These are phyloP conservation scores for Chaetomidium leptoderma DNA, from an alignment of 495 filamentous ascomycete species.

Conservation along the genomic window DNA sequence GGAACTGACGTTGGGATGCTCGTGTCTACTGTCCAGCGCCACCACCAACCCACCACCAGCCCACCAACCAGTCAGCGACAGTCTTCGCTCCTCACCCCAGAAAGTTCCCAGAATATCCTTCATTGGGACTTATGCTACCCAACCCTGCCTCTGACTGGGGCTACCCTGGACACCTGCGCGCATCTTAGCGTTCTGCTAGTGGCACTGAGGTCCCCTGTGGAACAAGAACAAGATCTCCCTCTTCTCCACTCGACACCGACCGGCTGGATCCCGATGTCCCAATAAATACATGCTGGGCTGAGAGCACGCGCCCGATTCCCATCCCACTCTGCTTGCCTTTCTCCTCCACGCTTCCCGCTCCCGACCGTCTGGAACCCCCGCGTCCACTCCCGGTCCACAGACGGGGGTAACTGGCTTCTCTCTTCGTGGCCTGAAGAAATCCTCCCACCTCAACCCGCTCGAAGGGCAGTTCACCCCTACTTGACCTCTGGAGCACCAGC, in stretches of 20 bases:
- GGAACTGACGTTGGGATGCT: no score
- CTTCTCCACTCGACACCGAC: slow-evolving; percentile 31
- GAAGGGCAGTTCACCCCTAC: neutral
- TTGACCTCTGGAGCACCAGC: neutral
- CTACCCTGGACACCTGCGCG: slow-evolving; percentile 10
- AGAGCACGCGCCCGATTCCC: slow-evolving; percentile 14
- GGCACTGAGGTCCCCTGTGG: neutral
- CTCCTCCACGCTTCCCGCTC: slow-evolving; percentile 14
- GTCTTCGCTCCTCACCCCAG: slow-evolving; percentile 10
- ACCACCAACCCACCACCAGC: slow-evolving; percentile 1
- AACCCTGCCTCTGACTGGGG: slow-evolving; percentile 20
- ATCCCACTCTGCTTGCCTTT: slow-evolving; percentile 16
- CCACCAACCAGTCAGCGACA: slow-evolving; percentile 14
- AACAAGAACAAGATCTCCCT: slow-evolving; percentile 24
- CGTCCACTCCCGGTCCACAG: slow-evolving; percentile 6
- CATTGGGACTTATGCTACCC: slow-evolving; percentile 24
- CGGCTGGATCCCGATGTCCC: slow-evolving; percentile 24
- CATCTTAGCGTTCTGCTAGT: slow-evolving; percentile 8
- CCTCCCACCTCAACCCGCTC: neutral
- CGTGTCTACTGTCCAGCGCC: slow-evolving; percentile 1
- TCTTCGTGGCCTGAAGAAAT: neutral
- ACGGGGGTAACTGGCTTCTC: slow-evolving; percentile 10
- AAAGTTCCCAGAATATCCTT: slow-evolving; percentile 16
- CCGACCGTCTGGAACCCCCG: slow-evolving; percentile 24
- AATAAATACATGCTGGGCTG: slow-evolving; percentile 26